Percentiles rank a stretch among this genome's conserved stretches.
phyloP scores from a whole-genome alignment of 768 basidiomycete genomes.

The Postia placenta region DNA sequence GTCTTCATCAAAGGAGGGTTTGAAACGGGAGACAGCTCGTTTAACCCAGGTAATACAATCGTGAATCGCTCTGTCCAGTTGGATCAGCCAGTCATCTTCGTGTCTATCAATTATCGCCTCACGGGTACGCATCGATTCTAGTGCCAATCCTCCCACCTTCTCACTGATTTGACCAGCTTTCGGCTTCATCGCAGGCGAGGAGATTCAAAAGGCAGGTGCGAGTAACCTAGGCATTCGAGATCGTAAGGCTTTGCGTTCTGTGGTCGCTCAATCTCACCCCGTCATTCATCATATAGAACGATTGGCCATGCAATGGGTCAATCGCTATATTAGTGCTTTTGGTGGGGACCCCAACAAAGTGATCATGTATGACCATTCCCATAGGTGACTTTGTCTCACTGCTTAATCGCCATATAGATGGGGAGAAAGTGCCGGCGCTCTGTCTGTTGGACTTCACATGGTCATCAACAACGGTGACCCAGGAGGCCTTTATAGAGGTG shows the following conservation, averaged over 20 bases:
- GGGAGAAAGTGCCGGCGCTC: slow-evolving; percentile 35
- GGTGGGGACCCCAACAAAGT: slow-evolving; percentile 37
- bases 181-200: slow-evolving; percentile 34
- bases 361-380: slow-evolving; percentile 12
- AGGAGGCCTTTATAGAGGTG: slow-evolving; percentile 18
- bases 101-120: slow-evolving; percentile 42
- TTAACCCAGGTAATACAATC: not conserved
- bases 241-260: slow-evolving; percentile 20
- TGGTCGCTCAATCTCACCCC: not conserved
- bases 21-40: not conserved
- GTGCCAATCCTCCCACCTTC: not conserved
- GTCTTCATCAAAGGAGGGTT: not conserved
- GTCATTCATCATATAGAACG: slow-evolving; percentile 24
- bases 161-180: slow-evolving; percentile 17
- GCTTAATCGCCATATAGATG: slow-evolving; percentile 16
- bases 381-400: not conserved
- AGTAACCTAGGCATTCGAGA: slow-evolving; percentile 46
- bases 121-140: slow-evolving; percentile 4
- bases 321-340: slow-evolving; percentile 3
- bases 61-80: slow-evolving; percentile 32
- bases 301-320: slow-evolving; percentile 31
- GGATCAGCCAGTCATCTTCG: slow-evolving; percentile 40
- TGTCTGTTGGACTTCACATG: slow-evolving; percentile 24
- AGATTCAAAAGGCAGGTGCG: slow-evolving; percentile 29
- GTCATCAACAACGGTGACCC: slow-evolving; percentile 11